These are phyloP conservation scores for Hypoxylon sp. DNA, from an alignment of 2,329 filamentous ascomycete species.

Conservation along the genomic window DNA sequence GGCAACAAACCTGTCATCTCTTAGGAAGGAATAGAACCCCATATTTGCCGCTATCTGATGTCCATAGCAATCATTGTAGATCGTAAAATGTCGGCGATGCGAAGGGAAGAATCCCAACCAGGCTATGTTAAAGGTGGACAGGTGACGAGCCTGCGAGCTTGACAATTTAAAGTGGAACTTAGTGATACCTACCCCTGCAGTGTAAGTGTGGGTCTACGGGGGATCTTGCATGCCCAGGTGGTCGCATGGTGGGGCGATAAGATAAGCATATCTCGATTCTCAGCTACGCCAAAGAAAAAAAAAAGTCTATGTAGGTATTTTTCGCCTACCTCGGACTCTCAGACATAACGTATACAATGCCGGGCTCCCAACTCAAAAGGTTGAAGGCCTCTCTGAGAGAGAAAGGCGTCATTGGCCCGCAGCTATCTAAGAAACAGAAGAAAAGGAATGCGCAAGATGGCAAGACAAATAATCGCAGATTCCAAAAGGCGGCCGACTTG, in stretches of 20 bases:
- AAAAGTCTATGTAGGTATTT: constrained; percentile 18
- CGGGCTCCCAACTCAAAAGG: constrained; percentile 95
- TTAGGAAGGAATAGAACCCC: constrained; percentile 54
- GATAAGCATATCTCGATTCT: constrained; percentile 36
- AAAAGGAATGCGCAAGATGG: constrained; percentile 77
- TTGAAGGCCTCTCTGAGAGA: constrained; percentile 91
- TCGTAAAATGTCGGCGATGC: not conserved
- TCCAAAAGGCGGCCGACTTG: constrained; percentile 81
- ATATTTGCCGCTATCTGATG: constrained; percentile 50
- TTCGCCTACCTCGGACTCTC: not conserved
- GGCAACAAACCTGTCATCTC: constrained; percentile 66
- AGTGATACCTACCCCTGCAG: not conserved
- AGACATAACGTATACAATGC: constrained; percentile 70
- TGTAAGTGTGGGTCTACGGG: not conserved
- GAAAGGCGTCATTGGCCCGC: constrained; percentile 88
- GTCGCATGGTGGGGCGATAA: constrained; percentile 35
- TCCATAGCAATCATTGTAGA: constrained; percentile 20
- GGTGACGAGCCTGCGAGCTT: not conserved
- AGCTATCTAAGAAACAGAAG: constrained; percentile 95
- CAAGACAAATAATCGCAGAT: constrained; percentile 77
- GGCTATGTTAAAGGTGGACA: not conserved
- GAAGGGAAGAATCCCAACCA: not conserved
- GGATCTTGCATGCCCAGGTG: not conserved
- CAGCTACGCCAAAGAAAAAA: constrained; percentile 16
- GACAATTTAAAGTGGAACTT: not conserved